Base-by-base conservation (phyloP, 108 stramenopile genomes). In the Cyclotella choctawhatcheeana region DNA sequence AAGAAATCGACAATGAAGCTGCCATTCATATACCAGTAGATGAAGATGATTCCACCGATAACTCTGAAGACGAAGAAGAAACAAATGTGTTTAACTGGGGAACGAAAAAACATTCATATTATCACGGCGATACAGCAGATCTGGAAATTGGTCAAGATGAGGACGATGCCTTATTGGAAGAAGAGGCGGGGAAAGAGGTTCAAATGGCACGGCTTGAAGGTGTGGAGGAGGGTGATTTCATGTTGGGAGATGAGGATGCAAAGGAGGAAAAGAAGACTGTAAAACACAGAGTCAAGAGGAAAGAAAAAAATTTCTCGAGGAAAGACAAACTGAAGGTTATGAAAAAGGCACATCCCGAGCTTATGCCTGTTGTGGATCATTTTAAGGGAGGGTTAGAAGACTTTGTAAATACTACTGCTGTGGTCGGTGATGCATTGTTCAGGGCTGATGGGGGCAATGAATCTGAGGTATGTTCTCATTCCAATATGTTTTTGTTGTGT, bases 91-190 rank as follows among this genome's bases (percentile, higher is more conserved):
- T 80, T 24, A 80, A 84, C 27, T 98, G 98, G 98, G 98, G 98
- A 18, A 73, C 74, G 40, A 93, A 86, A 59, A 96, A 96, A 77
- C 79, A 82, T 4, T 61, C 67, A 0, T 98, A 98, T 74, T 98
- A 95, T 68, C 76, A 87, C 35, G 98, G 93, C 37, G 98, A 98
- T 64, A 97, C 97, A 0, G 96, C 93, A 6, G 98, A 97, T 71
- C 77, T 98, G 26, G 98, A 97, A 72, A 92, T 97, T 73, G 97
- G 96, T 17, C 95, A 97, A 63, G 90, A 94, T 34, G 85, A 84
- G 16, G 65, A 76, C 40, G 84, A 86, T 73, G 93, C 93, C 18
- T 82, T 77, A 22, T 76, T 91, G 0, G 94, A 94, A 77, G 93
- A 92, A 64, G 91, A 92, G 71, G 93, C 86, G 13, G 95, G 86